Evolutionary conservation across 176 grass and related monocot genomes (phyloP).

Genomic region (Cenchrus purpureus): DNA sequence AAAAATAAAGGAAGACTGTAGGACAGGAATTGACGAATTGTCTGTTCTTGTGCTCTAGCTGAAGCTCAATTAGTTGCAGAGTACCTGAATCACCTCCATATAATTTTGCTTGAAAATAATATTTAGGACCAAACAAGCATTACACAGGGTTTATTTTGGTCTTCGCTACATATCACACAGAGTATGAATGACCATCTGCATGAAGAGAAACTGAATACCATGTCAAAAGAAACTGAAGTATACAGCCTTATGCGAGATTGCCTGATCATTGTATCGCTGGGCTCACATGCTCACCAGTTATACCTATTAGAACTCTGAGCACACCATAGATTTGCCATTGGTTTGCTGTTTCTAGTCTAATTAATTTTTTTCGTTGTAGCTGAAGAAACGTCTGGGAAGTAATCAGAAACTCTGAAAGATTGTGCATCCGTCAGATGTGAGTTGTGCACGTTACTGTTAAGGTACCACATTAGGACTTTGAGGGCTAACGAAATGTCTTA

Average conservation of each 20-base stretch:
- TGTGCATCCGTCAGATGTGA: slow-evolving; percentile 13
- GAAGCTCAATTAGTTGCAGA: slow-evolving; percentile 11
- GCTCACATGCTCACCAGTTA: neutral
- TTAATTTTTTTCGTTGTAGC: slow-evolving; percentile 27
- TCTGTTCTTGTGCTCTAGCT: neutral
- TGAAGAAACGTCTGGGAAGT: slow-evolving; percentile 35
- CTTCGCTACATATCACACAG: neutral
- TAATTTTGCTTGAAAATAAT: slow-evolving; percentile 12
- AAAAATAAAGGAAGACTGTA: neutral
- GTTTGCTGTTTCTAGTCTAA: slow-evolving; percentile 1
- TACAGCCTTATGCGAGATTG: neutral
- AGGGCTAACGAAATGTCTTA: neutral
- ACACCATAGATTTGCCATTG: neutral
- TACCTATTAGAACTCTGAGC: neutral
- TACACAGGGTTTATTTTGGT: neutral
- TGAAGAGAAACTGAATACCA: neutral
- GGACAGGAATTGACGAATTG: neutral
- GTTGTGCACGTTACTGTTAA: slow-evolving; percentile 6
- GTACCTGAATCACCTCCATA: neutral
- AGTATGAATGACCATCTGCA: neutral
- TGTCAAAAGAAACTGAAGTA: slow-evolving; percentile 1
- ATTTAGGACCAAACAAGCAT: neutral
- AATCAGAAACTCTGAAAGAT: slow-evolving; percentile 37
- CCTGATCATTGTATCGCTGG: neutral
- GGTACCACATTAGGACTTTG: neutral